phyloP scores from a whole-genome alignment of 352 stramenopile species.

The Phytophthora kernoviae region DNA sequence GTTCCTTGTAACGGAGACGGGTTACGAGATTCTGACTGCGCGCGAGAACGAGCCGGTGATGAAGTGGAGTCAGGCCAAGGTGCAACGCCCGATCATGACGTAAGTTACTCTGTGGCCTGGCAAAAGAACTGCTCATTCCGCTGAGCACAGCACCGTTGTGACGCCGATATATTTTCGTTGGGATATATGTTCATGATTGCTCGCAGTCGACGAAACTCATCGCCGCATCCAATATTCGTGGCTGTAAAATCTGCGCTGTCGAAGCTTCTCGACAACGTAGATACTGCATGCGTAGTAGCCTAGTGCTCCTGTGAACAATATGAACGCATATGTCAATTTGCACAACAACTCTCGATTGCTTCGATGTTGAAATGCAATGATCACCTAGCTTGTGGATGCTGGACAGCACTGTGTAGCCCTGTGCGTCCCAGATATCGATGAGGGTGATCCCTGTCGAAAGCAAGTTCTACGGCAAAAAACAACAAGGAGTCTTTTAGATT shows the following conservation, averaged over 20 bases:
- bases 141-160: no score
- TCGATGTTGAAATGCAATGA: no score
- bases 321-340: neutral
- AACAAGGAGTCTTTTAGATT: neutral
- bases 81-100: constrained; percentile 51
- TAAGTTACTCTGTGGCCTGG: neutral
- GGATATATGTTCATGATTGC: no score
- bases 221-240: constrained; percentile 44
- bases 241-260: constrained; percentile 45
- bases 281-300: constrained; percentile 50
- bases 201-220: constrained; percentile 5
- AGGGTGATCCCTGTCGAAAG: constrained; percentile 34
- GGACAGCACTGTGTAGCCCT: constrained; percentile 48
- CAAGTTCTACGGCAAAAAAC: constrained; percentile 32
- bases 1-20: constrained; percentile 95
- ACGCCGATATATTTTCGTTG: no score
- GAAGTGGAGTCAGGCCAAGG: constrained; percentile 69
- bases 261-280: constrained; percentile 41
- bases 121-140: no score
- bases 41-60: constrained; percentile 77
- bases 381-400: constrained; percentile 65
- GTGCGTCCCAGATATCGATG: constrained; percentile 48
- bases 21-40: constrained; percentile 95
- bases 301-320: constrained; percentile 29
- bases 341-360: neutral